Base-by-base conservation (phyloP, 2,329 filamentous ascomycete genomes). In the Pestalotiopsis sp. region DNA sequence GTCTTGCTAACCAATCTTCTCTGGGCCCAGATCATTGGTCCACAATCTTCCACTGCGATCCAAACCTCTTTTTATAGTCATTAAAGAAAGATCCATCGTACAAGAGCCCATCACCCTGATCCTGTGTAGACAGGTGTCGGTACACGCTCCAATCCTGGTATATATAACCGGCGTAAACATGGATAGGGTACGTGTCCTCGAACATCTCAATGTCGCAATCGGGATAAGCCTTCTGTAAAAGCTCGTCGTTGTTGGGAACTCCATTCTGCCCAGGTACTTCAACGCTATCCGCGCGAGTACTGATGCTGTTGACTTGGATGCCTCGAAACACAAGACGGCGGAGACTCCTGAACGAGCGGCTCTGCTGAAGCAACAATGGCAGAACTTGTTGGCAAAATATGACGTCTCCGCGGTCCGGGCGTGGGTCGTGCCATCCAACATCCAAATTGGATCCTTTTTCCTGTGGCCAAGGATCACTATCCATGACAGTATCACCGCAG, bases 71-170 rank as follows among this genome's bases (percentile, higher is more conserved):
- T 3, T 59, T 48, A 39, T 67, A 67, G 24, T 67, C 61, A 24
- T 59, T 64, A 26, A 55, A 60, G 39, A 52, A 65, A 17, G 14
- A 22, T 14, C 9, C 17, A 13, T 40, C 55, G 1, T 65, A 58
- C 6, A 67, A 24, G n/a, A 67, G 62, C 3, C 66, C 66, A 24
- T 67, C 66, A 7, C 55, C 61, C 9, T 64, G 61, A 35, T 67
- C 66, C 39, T 67, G 66, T 48, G 39, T 38, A 14, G 61, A n/a
- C 22, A 48, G 35, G 11, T 57, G 48, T 13, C 52, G 30, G 6
- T 20, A 35, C 17, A 17, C 10, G 7, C 17, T 10, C 48, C 61
- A 57, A 10, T 24, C 0, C 9, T 65, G 13, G 26, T 59, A 38
- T 2, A 52, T 3, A 10, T n/a, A 9, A 11, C 22, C 66, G n/a